Evolutionary conservation across 2,329 filamentous ascomycete species (phyloP).

Genomic region (Fusarium pseudoanthophilum): DNA sequence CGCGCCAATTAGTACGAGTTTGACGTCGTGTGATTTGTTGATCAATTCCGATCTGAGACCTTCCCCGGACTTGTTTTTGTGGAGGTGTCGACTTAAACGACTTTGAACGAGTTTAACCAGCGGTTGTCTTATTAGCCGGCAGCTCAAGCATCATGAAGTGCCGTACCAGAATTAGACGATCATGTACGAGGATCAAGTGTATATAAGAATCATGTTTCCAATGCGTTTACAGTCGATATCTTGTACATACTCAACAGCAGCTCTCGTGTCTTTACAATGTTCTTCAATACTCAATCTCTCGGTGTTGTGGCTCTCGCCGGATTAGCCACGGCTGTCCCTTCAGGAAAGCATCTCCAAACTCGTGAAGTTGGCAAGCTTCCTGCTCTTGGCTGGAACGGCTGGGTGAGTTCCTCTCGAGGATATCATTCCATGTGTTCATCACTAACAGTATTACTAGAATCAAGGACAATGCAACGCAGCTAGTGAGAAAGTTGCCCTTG

Average conservation of each 20-base stretch:
- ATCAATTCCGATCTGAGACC: conserved; percentile 13
- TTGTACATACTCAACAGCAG: not conserved
- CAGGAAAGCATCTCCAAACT: conserved; percentile 3
- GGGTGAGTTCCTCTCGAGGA: not conserved
- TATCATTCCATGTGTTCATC: accelerated
- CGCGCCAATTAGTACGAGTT: conserved; percentile 14
- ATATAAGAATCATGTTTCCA: conserved; percentile 1
- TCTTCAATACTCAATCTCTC: conserved; percentile 12
- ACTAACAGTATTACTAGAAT: not conserved
- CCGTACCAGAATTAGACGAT: not conserved
- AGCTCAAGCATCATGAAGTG: not conserved
- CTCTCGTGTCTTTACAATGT: not conserved
- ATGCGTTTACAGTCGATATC: not conserved
- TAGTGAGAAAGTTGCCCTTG: conserved; percentile 22
- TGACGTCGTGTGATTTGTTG: conserved; percentile 1
- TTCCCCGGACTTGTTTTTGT: conserved; percentile 17
- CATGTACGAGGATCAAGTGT: not conserved
- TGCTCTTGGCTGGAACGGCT: conserved; percentile 26
- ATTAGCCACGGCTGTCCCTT: conserved; percentile 1
- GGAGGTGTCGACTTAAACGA: conserved; percentile 13
- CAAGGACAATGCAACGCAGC: conserved; percentile 25
- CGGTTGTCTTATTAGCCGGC: conserved; percentile 16
- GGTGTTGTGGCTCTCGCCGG: conserved; percentile 20
- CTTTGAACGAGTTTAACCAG: conserved; percentile 21
- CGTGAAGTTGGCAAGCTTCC: conserved; percentile 21